Evolutionary conservation across 129 eudicot species (phyloP).

Genomic region (sunflower (Helianthus annuus)): HanXRQr2.0-SUNRISE NC_035449.2:178375677-178376176

Average conservation of each 20-base stretch:
- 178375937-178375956: constrained; percentile 42
- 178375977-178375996: constrained; percentile 43
- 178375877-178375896: constrained; percentile 51
- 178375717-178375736: constrained; percentile 22
- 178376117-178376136: constrained; percentile 42
- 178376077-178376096: constrained; percentile 32
- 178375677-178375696: constrained; percentile 37
- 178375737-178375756: constrained; percentile 33
- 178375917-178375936: constrained; percentile 43
- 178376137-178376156: constrained; percentile 33
- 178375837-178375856: constrained; percentile 59
- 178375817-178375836: constrained; percentile 53
- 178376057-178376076: constrained; percentile 36
- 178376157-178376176: constrained; percentile 34
- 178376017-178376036: constrained; percentile 36
- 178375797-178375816: constrained; percentile 55
- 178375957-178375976: constrained; percentile 40
- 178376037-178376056: constrained; percentile 38
- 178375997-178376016: constrained; percentile 39
- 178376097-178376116: constrained; percentile 42
- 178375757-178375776: constrained; percentile 24
- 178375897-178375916: constrained; percentile 40
- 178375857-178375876: constrained; percentile 62
- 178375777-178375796: constrained; percentile 44
- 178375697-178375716: constrained; percentile 31